Evolutionary conservation across 1,284 basidiomycete species (phyloP).

Genomic region (Trichosporon coremiiforme): DNA sequence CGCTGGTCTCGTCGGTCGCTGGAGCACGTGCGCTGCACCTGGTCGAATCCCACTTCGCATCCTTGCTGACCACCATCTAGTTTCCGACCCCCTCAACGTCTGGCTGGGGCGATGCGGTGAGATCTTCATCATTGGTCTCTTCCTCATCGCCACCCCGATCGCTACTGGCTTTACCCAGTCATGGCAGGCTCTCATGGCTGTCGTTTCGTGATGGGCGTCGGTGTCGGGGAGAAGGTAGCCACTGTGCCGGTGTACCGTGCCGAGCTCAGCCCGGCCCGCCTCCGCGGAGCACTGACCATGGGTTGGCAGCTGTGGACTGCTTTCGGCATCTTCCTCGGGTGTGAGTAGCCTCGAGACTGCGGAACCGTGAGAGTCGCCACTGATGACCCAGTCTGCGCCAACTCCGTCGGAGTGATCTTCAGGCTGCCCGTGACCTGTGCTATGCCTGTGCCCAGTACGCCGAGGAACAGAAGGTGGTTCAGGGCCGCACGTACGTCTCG

Average conservation of each 20-base stretch:
- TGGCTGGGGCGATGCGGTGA: constrained; percentile 72
- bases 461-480: constrained; percentile 64
- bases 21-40: constrained; percentile 37
- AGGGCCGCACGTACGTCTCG: constrained; percentile 47
- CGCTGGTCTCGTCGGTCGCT: constrained; percentile 44
- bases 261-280: constrained; percentile 54
- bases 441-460: constrained; percentile 68
- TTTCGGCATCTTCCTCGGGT: constrained; percentile 42
- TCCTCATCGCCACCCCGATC: constrained; percentile 46
- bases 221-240: constrained; percentile 53
- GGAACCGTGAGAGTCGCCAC: constrained; percentile 26
- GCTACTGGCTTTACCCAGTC: constrained; percentile 61
- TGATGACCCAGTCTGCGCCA: constrained; percentile 15
- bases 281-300: constrained; percentile 61
- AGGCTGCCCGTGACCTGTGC: constrained; percentile 70
- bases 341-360: constrained; percentile 27
- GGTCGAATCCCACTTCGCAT: no score
- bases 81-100: constrained; percentile 72
- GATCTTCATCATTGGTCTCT: constrained; percentile 70
- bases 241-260: constrained; percentile 59
- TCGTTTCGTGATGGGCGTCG: constrained; percentile 55
- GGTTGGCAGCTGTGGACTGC: constrained; percentile 42
- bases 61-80: not conserved
- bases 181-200: constrained; percentile 61
- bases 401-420: constrained; percentile 66